Evolutionary conservation across 305 asterid genomes (phyloP).

Genomic region (Andrographis paniculata): DNA sequence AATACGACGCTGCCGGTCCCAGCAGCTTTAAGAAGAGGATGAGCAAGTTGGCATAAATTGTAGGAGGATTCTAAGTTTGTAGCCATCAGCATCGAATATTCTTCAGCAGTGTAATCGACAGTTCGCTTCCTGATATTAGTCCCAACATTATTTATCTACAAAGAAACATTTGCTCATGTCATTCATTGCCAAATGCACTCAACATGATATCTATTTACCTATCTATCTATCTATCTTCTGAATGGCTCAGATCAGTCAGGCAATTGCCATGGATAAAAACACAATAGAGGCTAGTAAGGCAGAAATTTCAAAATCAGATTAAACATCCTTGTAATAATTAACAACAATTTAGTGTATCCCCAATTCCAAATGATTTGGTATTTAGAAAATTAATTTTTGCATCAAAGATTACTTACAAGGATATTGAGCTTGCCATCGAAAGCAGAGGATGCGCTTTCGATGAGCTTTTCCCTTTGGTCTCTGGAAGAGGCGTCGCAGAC

Average conservation of each 20-base stretch:
- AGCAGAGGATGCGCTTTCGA: constrained; percentile 30
- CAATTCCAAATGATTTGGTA: too few relatives aligned
- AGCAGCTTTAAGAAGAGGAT: constrained; percentile 82
- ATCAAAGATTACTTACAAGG: too few relatives aligned
- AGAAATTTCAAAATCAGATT: too few relatives aligned
- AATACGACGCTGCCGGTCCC: constrained; percentile 67
- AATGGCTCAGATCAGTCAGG: neutral
- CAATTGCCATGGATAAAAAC: neutral
- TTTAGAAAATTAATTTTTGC: too few relatives aligned
- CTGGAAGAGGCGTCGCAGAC: constrained; percentile 46
- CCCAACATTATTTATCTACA: constrained; percentile 84
- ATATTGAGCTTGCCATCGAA: too few relatives aligned
- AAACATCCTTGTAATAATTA: too few relatives aligned
- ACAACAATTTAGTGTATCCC: too few relatives aligned
- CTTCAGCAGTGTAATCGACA: constrained; percentile 67
- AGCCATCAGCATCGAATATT: constrained; percentile 55
- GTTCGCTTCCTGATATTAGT: constrained; percentile 83
- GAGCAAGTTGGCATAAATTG: constrained; percentile 76
- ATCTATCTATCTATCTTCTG: neutral
- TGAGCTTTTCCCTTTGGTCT: constrained; percentile 39
- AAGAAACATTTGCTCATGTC: neutral
- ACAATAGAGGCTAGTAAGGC: too few relatives aligned
- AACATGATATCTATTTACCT: too few relatives aligned
- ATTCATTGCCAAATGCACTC: neutral
- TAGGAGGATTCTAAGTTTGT: constrained; percentile 84